These are phyloP conservation scores for Glycyrrhiza uralensis DNA, from an alignment of 306 rosid species.

Conservation along the genomic window DNA sequence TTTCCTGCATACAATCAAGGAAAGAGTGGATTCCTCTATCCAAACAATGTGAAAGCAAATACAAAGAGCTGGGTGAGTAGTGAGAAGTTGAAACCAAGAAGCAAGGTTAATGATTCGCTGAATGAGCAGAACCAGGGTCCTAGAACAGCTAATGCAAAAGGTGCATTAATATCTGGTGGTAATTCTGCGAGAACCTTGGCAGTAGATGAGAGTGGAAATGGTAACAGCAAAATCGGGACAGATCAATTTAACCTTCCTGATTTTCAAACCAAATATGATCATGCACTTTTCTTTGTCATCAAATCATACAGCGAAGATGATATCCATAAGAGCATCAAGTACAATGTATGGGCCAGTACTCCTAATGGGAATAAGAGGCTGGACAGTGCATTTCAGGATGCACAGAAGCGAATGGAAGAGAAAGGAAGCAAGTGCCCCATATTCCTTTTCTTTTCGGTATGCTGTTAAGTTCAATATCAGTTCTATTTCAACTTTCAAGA, in stretches of 20 bases:
- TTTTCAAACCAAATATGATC: slow-evolving; percentile 65
- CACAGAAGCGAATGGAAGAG: slow-evolving; percentile 47
- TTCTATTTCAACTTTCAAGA: background rate
- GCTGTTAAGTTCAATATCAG: slow-evolving; percentile 12
- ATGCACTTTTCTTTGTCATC: slow-evolving; percentile 71
- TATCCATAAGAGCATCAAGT: slow-evolving; percentile 85
- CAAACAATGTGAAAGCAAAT: slow-evolving; percentile 48
- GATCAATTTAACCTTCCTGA: slow-evolving; percentile 72
- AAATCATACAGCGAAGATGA: slow-evolving; percentile 91
- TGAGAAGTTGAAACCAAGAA: slow-evolving; percentile 61
- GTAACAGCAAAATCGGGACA: slow-evolving; percentile 29
- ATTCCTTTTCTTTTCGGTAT: slow-evolving; percentile 82
- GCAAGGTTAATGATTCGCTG: slow-evolving; percentile 42
- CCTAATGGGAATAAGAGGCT: slow-evolving; percentile 80
- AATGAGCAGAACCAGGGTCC: slow-evolving; percentile 59
- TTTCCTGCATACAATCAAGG: slow-evolving; percentile 54
- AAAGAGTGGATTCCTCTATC: slow-evolving; percentile 49
- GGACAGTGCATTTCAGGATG: slow-evolving; percentile 55
- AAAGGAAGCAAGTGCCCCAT: slow-evolving; percentile 66
- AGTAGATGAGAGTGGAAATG: slow-evolving; percentile 34
- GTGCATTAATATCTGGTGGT: slow-evolving; percentile 30
- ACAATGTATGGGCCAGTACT: slow-evolving; percentile 86
- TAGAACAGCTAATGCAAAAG: slow-evolving; percentile 49
- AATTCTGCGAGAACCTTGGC: slow-evolving; percentile 26
- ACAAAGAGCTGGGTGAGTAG: slow-evolving; percentile 54